phyloP scores from a whole-genome alignment of 176 grass and related monocot genomes.

The Musa beccarii region DNA sequence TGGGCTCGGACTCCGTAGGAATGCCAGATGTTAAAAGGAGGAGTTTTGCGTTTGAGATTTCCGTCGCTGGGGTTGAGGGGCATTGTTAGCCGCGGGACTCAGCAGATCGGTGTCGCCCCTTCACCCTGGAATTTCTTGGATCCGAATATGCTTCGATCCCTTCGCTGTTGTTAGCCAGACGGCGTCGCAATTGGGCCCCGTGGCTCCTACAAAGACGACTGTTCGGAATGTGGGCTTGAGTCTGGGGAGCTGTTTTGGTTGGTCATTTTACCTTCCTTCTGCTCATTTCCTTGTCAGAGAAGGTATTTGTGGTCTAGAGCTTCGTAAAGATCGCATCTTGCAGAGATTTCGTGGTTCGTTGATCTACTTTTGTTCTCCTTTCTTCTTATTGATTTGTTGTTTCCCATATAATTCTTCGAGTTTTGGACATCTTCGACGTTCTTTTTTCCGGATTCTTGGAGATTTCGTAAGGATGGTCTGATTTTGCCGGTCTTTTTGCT shows the following conservation, averaged over 20 bases:
- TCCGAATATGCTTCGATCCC: conserved; percentile 24
- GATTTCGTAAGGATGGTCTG: background rate
- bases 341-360: background rate
- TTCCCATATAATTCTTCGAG: background rate
- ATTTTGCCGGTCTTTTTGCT: background rate
- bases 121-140: background rate
- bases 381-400: background rate
- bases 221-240: background rate
- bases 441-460: background rate
- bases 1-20: background rate
- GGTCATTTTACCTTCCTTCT: background rate
- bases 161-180: background rate
- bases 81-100: background rate
- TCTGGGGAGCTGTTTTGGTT: background rate
- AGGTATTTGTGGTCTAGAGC: background rate
- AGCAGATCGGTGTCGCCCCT: background rate
- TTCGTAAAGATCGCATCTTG: background rate
- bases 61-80: background rate
- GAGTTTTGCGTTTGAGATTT: background rate
- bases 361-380: background rate
- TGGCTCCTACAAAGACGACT: background rate
- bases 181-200: background rate
- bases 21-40: background rate
- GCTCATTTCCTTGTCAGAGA: background rate
- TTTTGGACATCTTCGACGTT: background rate